These are phyloP conservation scores for Rusavskia elegans DNA, from an alignment of 495 filamentous ascomycete genomes.

Conservation along the genomic window DNA sequence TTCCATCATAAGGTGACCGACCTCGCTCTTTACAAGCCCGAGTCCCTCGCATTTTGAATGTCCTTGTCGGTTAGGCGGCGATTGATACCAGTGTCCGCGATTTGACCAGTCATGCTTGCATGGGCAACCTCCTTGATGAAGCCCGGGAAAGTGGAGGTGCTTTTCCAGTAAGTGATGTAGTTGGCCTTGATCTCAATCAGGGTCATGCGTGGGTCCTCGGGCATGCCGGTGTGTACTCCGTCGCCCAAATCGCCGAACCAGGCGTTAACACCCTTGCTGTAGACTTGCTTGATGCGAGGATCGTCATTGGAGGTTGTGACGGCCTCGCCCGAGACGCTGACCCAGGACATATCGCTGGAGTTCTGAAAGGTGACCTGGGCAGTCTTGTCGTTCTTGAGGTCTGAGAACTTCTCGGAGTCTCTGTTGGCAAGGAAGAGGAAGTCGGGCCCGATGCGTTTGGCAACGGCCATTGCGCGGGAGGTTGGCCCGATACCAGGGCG, in stretches of 20 bases:
- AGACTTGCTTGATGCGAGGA: slow-evolving; percentile 26
- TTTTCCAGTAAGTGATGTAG: slow-evolving; percentile 16
- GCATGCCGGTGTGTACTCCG: slow-evolving; percentile 21
- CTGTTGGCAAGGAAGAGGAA: slow-evolving; percentile 30
- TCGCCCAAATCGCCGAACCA: slow-evolving; percentile 32
- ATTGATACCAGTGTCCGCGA: slow-evolving; percentile 13
- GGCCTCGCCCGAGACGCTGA: slow-evolving; percentile 19
- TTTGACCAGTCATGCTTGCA: slow-evolving; percentile 11
- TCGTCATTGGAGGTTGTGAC: slow-evolving; percentile 18
- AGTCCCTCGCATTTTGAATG: slow-evolving; percentile 9
- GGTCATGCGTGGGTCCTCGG: slow-evolving; percentile 28
- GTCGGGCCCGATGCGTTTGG: slow-evolving; percentile 26
- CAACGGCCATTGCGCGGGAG: slow-evolving; percentile 25
- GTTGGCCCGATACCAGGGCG: slow-evolving; percentile 20
- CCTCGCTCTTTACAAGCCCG: not conserved
- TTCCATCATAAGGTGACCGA: not conserved
- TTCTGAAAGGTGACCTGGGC: slow-evolving; percentile 26
- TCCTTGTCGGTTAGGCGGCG: slow-evolving; percentile 11
- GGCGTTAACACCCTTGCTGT: slow-evolving; percentile 14
- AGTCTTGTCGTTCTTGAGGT: slow-evolving; percentile 18
- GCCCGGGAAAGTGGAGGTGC: slow-evolving; percentile 7
- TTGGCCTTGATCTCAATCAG: slow-evolving; percentile 49
- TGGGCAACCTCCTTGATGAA: slow-evolving; percentile 15
- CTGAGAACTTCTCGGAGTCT: slow-evolving; percentile 25
- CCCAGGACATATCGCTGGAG: slow-evolving; percentile 22